Evolutionary conservation across 768 basidiomycete genomes (phyloP), one percentile per base, ranked within the genome.

Genomic region (Tricholoma sp.): DNA sequence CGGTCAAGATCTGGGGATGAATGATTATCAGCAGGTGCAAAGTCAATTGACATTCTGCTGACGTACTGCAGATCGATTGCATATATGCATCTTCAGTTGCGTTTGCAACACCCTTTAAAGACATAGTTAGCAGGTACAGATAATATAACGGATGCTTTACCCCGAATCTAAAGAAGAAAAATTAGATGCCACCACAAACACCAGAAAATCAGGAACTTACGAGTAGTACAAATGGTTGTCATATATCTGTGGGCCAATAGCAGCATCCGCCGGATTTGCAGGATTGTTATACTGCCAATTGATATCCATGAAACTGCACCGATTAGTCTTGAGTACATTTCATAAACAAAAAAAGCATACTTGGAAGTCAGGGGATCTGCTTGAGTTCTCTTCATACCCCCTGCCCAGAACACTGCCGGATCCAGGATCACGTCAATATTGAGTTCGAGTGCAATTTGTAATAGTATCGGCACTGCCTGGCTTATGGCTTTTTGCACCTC

Each of bases 151-250:
- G 24, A 37, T 12, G 61, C 4, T 68, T 55, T 73, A 88, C 86
- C 13, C 86, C 85, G 54, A 82, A 89, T 54, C 82, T 85, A 57
- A 12, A 29, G 17, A 17, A 41, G 17, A 44, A 55, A 9, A 53
- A 60, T n/a, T 55, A 42, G 37, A 24, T 24, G 24, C 24, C 47
- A 33, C 24, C 8, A 13, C 15, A 24, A 20, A 24, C 24, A 11
- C 1, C 6, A 50, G 33, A 49, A 24, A 6, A 29, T 48, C 17
- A 32, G 13, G 17, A 31, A 69, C 84, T 65, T 63, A 87, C 82
- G 75, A 81, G 64, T 89, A 90, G 66, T 91, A 92, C 12, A 92
- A 65, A 69, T 91, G 90, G 54, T 89, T 87, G 61, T 92, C 90
- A 60, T 91, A 92, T 28, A 71, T 73, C 62, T 88, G 86, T 10